Evolutionary conservation across 495 filamentous ascomycete genomes (phyloP), one percentile per base, ranked within the genome.

Genomic region (Podospora didyma): DNA sequence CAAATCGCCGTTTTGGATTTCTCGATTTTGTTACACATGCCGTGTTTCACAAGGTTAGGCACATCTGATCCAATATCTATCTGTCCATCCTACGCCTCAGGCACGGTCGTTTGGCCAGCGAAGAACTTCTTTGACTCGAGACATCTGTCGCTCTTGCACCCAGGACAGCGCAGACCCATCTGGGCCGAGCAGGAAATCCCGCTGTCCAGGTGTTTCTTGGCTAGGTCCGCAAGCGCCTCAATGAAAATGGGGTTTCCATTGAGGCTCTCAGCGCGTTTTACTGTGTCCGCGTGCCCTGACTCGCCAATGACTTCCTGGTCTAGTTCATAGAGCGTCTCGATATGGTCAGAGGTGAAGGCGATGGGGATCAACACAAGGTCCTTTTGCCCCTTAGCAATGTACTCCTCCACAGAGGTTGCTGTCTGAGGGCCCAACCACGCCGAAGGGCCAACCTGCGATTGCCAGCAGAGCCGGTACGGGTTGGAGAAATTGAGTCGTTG

Each of bases 351-450:
- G 1, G 95, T 99, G 66, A 99, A 99, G 10, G 95, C 95, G 56
- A 99, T 94, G 1, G 95, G 95, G 57, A 99, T 91, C 3, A 99
- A 79, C 7, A 97, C 78, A 26, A 99, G 76, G 65, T 99, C 90
- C 26, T 87, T 93, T 67, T 96, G 88, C 2, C 92, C 93, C 68
- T 94, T 90, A 65, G 88, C 84, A 53, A 97, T 86, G 64, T 96
- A 96, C 34, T 88, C 77, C 67, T 90, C 82, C 14, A 99, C 95
- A 0, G 95, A 92, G 57, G 85, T 84, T 59, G 82, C 83, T 0
- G 95, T 97, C 70, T 97, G 95, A 28, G 95, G 92, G 12, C 95
- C 95, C 5, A 97, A 83, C 95, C 95, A 99, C 17, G 95, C 88
- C 31, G 84, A 87, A 2, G 95, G 95, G 16, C 95, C 95, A 49